Evolutionary conservation across 73 alveolate species (phyloP).

Genomic region (Durusdinium trenchii): DNA sequence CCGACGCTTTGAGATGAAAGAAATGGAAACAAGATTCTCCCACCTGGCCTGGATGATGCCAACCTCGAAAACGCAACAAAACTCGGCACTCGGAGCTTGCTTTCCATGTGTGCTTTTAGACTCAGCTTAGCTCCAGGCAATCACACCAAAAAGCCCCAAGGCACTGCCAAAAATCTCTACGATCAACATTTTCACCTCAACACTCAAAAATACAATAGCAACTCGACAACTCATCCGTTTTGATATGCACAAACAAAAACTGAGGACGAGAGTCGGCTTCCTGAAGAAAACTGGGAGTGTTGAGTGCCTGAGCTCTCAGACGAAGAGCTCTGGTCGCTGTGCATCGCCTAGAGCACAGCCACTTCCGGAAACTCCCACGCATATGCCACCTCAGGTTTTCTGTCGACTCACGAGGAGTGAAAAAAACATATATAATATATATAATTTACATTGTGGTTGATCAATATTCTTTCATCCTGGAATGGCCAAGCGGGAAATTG

Average conservation of each 20-base stretch:
- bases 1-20: too few relatives aligned
- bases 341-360: conserved; percentile 99
- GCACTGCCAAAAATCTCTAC: conserved; percentile 99
- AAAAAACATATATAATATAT: too few relatives aligned
- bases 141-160: conserved; percentile 90
- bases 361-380: conserved; percentile 99
- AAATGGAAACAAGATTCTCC: background rate
- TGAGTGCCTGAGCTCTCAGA: background rate
- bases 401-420: too few relatives aligned
- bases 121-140: conserved; percentile 1
- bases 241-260: too few relatives aligned
- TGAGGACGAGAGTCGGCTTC: background rate
- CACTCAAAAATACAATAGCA: background rate
- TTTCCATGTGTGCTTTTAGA: background rate
- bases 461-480: too few relatives aligned
- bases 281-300: background rate
- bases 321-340: conserved; percentile 97
- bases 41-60: conserved; percentile 67
- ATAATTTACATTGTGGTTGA: too few relatives aligned
- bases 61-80: background rate
- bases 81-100: background rate
- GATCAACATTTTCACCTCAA: conserved; percentile 99
- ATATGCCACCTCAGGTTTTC: conserved; percentile 96
- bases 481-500: too few relatives aligned
- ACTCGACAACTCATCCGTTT: background rate